Percentiles rank a stretch among this genome's conserved stretches.
phyloP scores from a whole-genome alignment of 495 filamentous ascomycete genomes.

The Hapsidospora chrysogenum region DNA sequence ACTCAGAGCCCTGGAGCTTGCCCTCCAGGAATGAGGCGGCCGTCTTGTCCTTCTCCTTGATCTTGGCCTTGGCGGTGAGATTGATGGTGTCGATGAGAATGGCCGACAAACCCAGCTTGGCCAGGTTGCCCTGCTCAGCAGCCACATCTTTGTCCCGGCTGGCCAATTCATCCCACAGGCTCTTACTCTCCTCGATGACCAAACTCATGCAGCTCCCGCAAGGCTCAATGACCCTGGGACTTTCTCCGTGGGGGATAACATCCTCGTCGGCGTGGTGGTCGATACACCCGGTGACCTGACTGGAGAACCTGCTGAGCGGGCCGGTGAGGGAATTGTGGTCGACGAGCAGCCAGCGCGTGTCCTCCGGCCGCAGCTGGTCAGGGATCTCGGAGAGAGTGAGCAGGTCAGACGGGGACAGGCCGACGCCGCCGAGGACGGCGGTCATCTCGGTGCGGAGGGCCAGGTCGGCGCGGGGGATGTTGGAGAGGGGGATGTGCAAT shows the following conservation, averaged over 20 bases:
- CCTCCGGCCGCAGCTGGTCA: constrained; percentile 11
- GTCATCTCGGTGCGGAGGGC: constrained; percentile 64
- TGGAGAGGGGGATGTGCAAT: constrained; percentile 66
- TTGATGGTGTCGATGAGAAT: constrained; percentile 78
- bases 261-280: constrained; percentile 86
- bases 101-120: constrained; percentile 60
- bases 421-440: constrained; percentile 29
- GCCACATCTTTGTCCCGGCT: constrained; percentile 9
- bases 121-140: constrained; percentile 36
- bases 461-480: constrained; percentile 54
- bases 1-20: constrained; percentile 15
- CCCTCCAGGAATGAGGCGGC: constrained; percentile 50
- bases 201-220: constrained; percentile 71
- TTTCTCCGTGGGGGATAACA: constrained; percentile 30
- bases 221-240: constrained; percentile 48
- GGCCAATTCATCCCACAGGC: constrained; percentile 32
- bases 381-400: constrained; percentile 36
- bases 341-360: constrained; percentile 51
- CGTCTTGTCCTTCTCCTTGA: constrained; percentile 47
- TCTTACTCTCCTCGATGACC: constrained; percentile 43
- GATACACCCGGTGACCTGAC: constrained; percentile 52
- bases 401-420: constrained; percentile 23
- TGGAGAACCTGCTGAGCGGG: constrained; percentile 21
- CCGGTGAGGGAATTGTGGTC: constrained; percentile 77
- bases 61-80: constrained; percentile 50